Conservation (phyloP, 139 green algal genomes). For the Haematococcus sp. region DNA sequence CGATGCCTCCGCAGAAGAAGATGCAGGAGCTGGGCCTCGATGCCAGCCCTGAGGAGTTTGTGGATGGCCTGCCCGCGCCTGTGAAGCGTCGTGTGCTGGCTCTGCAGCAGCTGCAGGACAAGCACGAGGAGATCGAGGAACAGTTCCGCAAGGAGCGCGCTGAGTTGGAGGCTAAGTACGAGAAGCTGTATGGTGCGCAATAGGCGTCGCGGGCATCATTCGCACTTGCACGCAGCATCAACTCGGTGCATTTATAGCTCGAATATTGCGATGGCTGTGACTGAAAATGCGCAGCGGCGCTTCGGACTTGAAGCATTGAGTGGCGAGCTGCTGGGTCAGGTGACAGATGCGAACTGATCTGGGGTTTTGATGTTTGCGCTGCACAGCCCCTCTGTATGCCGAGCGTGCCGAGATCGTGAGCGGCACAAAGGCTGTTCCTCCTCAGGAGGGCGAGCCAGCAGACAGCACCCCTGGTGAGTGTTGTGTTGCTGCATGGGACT, state of each 20-base stretch:
- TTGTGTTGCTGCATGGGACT: too few relatives aligned
- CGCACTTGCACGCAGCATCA: neutral
- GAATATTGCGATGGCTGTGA: neutral
- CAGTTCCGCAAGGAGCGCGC: constrained; percentile 65
- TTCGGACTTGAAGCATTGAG: neutral
- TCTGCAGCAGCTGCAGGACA: constrained; percentile 60
- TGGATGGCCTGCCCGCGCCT: constrained; percentile 46
- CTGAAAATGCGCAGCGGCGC: neutral
- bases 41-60: constrained; percentile 46
- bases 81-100: constrained; percentile 38
- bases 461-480: constrained; percentile 6
- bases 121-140: constrained; percentile 70
- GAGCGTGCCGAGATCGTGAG: constrained; percentile 67
- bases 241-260: neutral
- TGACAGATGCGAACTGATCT: too few relatives aligned
- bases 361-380: too few relatives aligned
- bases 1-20: constrained; percentile 25
- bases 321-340: too few relatives aligned
- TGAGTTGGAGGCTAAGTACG: constrained; percentile 76
- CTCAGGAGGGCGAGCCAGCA: constrained; percentile 38
- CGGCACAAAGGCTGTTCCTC: constrained; percentile 57
- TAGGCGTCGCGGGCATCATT: neutral
- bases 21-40: constrained; percentile 35
- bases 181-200: constrained; percentile 62
- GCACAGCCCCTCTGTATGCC: constrained; percentile 71